These are phyloP conservation scores for Knufia fluminis DNA, from an alignment of 2,329 filamentous ascomycete genomes.

Conservation along the genomic window DNA sequence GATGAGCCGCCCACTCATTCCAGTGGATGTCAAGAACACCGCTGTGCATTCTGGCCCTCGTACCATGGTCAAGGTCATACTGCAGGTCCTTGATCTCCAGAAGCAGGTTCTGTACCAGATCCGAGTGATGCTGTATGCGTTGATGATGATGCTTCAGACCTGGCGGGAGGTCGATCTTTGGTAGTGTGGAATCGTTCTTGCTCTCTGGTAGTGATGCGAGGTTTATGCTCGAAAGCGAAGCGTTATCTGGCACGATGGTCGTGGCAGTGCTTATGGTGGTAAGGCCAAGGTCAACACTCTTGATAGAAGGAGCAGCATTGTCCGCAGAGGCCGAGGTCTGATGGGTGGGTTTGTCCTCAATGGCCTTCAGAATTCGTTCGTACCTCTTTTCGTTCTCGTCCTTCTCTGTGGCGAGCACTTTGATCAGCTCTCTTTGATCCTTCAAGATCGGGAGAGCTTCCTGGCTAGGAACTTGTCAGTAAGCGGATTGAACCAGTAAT, in stretches of 20 bases:
- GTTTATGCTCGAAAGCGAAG: neutral
- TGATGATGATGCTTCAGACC: neutral
- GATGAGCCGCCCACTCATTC: constrained; percentile 4
- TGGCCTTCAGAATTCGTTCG: neutral
- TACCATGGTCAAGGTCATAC: constrained; percentile 6
- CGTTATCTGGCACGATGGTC: neutral
- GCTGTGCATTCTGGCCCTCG: constrained; percentile 3
- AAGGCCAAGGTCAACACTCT: neutral
- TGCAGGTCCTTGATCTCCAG: neutral
- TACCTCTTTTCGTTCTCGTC: neutral
- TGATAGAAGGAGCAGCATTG: neutral
- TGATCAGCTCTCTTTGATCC: constrained; percentile 35
- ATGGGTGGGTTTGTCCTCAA: neutral
- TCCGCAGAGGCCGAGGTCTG: neutral
- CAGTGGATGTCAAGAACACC: constrained; percentile 4
- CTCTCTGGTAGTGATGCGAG: neutral
- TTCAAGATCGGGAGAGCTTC: constrained; percentile 9
- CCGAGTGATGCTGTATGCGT: constrained; percentile 6
- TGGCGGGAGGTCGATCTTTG: neutral
- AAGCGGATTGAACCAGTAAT: too few relatives aligned
- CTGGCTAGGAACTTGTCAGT: neutral
- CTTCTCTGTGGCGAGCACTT: constrained; percentile 32
- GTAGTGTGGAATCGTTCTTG: neutral
- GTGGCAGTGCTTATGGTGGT: neutral
- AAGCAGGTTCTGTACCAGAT: constrained; percentile 5